phyloP scores from a whole-genome alignment of 805 yeast species.

The Maudiozyma turicensis region DNA sequence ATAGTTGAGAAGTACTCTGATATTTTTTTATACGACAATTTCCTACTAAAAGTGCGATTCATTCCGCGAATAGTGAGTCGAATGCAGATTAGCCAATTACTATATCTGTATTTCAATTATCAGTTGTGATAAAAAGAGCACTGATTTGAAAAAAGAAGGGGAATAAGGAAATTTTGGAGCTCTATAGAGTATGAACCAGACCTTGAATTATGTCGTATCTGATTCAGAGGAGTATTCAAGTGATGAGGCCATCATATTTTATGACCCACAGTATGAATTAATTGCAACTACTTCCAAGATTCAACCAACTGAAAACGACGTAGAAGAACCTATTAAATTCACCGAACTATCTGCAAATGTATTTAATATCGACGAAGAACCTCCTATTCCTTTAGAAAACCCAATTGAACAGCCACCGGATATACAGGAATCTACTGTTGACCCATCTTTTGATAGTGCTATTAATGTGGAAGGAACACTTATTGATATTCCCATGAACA shows the following conservation, averaged over 20 bases:
- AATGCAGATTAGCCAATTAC: too few relatives aligned
- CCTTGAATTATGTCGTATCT: slow-evolving; percentile 6
- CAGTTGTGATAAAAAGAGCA: too few relatives aligned
- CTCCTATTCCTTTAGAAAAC: not conserved
- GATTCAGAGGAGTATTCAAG: slow-evolving; percentile 21
- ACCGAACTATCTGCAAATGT: not conserved
- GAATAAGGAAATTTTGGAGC: too few relatives aligned
- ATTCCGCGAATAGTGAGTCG: too few relatives aligned
- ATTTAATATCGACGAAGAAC: not conserved
- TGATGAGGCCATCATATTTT: slow-evolving; percentile 5
- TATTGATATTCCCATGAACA: too few relatives aligned
- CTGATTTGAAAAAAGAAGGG: too few relatives aligned
- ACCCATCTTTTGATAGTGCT: not conserved
- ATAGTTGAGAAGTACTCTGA: too few relatives aligned
- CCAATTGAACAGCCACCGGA: too few relatives aligned
- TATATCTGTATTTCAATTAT: too few relatives aligned
- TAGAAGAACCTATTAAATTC: not conserved
- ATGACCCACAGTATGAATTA: not conserved
- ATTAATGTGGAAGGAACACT: not conserved
- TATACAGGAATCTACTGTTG: not conserved
- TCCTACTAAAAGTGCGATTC: too few relatives aligned
- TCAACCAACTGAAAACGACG: not conserved
- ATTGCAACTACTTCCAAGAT: not conserved
- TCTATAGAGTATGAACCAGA: too few relatives aligned
- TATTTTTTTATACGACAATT: too few relatives aligned